Evolutionary conservation across 2,329 filamentous ascomycete genomes (phyloP).

Genomic region (Arachnopeziza araneosa): DNA sequence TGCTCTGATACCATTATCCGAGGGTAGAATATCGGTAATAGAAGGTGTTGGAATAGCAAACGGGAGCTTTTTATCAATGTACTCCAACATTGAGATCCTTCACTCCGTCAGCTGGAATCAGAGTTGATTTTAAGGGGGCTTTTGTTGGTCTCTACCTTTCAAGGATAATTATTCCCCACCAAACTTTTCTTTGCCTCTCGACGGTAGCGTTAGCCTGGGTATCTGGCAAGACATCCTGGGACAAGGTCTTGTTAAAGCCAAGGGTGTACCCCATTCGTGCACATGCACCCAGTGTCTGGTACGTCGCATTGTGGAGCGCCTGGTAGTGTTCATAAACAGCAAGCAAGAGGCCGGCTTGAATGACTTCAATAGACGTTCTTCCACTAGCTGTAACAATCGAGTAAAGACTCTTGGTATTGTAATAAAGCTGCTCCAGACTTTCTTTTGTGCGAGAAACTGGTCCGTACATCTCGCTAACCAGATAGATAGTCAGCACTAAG

Average conservation of each 20-base stretch:
- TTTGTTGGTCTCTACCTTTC: neutral
- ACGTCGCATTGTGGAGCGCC: slow-evolving; percentile 4
- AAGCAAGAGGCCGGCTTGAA: slow-evolving; percentile 12
- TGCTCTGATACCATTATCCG: neutral
- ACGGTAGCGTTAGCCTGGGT: neutral
- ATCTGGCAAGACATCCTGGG: neutral
- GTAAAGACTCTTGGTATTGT: neutral
- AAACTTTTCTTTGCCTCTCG: neutral
- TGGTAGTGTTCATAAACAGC: slow-evolving; percentile 12
- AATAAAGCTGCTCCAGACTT: neutral
- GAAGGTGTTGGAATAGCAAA: slow-evolving; percentile 2
- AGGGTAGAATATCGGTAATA: neutral
- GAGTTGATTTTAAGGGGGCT: neutral
- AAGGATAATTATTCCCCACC: slow-evolving; percentile 1
- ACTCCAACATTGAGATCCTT: slow-evolving; percentile 2
- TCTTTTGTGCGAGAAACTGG: neutral
- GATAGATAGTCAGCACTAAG: neutral
- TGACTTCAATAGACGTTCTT: slow-evolving; percentile 7
- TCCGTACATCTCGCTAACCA: neutral
- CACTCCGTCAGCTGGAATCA: neutral
- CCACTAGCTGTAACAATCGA: slow-evolving; percentile 3
- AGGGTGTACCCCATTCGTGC: slow-evolving; percentile 10
- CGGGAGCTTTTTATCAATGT: slow-evolving; percentile 1
- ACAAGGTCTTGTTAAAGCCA: slow-evolving; percentile 9
- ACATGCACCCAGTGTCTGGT: slow-evolving; percentile 8